These are phyloP conservation scores for Anisodus tanguticus DNA, from an alignment of 257 asterid genomes.

Conservation along the genomic window DNA sequence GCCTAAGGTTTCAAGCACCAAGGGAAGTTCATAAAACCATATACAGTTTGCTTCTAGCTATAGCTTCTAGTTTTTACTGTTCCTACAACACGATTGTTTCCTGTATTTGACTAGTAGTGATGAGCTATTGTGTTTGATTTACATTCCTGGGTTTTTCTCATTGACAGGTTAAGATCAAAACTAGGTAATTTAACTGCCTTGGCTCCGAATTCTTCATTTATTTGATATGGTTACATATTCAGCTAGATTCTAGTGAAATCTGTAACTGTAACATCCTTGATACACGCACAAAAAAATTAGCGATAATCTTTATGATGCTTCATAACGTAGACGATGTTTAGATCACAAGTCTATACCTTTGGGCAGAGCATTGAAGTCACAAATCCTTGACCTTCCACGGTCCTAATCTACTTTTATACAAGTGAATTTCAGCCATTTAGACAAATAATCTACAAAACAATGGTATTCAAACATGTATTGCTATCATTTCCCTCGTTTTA, in stretches of 20 bases:
- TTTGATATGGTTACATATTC: not conserved
- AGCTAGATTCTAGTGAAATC: not conserved
- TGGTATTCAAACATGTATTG: too few species aligned
- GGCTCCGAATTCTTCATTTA: not conserved
- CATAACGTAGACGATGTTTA: not conserved
- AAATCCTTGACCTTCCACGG: not conserved
- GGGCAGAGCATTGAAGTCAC: not conserved
- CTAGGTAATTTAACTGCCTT: not conserved
- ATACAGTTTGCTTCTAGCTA: slow-evolving; percentile 10
- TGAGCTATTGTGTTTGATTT: slow-evolving; percentile 14
- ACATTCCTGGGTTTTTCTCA: not conserved
- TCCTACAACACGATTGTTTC: slow-evolving; percentile 19
- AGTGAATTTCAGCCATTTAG: not conserved
- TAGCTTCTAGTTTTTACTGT: slow-evolving; percentile 28
- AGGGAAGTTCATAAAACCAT: slow-evolving; percentile 50
- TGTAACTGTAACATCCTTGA: not conserved
- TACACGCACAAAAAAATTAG: not conserved
- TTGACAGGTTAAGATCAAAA: slow-evolving; percentile 15
- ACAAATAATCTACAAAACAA: too few species aligned
- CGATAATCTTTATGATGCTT: not conserved
- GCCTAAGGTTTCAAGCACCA: slow-evolving; percentile 48
- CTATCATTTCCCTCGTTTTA: not conserved
- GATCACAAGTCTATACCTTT: not conserved
- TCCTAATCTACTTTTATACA: not conserved
- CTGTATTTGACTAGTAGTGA: slow-evolving; percentile 31